Percentiles rank a stretch among this genome's conserved stretches.
phyloP scores from a whole-genome alignment of 1,284 basidiomycete genomes.

The Chiua sp. region DNA sequence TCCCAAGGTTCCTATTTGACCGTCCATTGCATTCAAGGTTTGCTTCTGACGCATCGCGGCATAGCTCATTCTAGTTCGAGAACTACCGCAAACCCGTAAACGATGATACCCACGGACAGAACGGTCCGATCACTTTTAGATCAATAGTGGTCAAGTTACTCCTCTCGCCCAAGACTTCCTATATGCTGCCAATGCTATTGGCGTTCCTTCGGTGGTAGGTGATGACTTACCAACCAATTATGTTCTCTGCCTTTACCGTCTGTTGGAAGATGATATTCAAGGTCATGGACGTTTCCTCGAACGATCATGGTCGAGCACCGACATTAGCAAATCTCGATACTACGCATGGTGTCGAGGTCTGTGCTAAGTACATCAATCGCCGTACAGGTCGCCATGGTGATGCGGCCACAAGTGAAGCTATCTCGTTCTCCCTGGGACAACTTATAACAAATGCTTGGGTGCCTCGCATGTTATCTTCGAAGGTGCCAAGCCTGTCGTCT shows the following conservation, averaged over 20 bases:
- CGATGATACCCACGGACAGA: slow-evolving; percentile 66
- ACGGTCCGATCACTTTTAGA: slow-evolving; percentile 75
- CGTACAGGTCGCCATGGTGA: slow-evolving; percentile 74
- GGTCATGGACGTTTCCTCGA: slow-evolving; percentile 33
- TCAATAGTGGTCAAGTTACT: slow-evolving; percentile 65
- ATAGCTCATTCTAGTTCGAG: slow-evolving; percentile 65
- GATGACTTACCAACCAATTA: neutral
- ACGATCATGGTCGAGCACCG: neutral
- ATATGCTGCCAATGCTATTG: slow-evolving; percentile 64
- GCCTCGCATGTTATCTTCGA: slow-evolving; percentile 75
- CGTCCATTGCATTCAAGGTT: too few relatives aligned
- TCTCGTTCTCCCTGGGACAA: neutral
- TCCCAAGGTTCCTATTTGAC: too few relatives aligned
- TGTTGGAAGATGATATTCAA: slow-evolving; percentile 64
- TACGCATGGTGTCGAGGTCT: slow-evolving; percentile 70
- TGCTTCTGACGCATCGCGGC: neutral
- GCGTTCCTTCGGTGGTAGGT: slow-evolving; percentile 67
- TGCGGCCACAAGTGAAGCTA: slow-evolving; percentile 61
- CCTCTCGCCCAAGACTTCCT: slow-evolving; percentile 73
- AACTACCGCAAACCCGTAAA: slow-evolving; percentile 74
- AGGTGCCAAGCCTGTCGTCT: slow-evolving; percentile 71
- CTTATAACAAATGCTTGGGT: slow-evolving; percentile 60
- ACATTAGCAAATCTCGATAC: slow-evolving; percentile 55
- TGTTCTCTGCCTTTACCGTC: slow-evolving; percentile 1
- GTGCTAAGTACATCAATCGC: slow-evolving; percentile 80